Evolutionary conservation across 2,329 filamentous ascomycete genomes (phyloP).

Genomic region (Daldinia sp.): DNA sequence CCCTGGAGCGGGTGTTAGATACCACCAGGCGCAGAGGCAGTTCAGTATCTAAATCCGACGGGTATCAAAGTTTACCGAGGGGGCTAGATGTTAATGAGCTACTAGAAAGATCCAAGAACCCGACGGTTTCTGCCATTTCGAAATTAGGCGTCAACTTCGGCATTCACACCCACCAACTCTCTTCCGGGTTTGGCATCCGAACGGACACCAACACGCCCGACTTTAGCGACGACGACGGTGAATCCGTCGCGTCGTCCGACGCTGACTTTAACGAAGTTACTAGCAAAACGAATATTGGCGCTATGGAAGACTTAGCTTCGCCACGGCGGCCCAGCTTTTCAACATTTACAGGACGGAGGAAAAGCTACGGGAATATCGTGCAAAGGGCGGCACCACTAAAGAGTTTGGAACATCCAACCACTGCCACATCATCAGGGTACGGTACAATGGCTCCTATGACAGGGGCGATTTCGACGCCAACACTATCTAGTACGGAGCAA

Average conservation of each 20-base stretch:
- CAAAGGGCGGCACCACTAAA: slow-evolving; percentile 44
- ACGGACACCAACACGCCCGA: slow-evolving; percentile 27
- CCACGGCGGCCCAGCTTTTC: slow-evolving; percentile 42
- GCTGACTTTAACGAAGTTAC: slow-evolving; percentile 50
- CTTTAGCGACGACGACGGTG: slow-evolving; percentile 37
- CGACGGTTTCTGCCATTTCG: slow-evolving; percentile 59
- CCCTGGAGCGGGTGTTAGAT: slow-evolving; percentile 55
- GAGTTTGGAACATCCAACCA: slow-evolving; percentile 37
- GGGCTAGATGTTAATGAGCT: slow-evolving; percentile 65
- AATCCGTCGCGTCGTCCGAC: slow-evolving; percentile 38
- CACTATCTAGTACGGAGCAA: slow-evolving; percentile 13
- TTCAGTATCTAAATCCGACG: slow-evolving; percentile 53
- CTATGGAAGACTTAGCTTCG: slow-evolving; percentile 50
- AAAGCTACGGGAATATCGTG: slow-evolving; percentile 53
- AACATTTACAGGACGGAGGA: slow-evolving; percentile 44
- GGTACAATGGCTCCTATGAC: slow-evolving; percentile 38
- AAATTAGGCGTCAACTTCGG: slow-evolving; percentile 73
- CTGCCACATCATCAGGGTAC: slow-evolving; percentile 37
- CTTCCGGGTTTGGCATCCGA: slow-evolving; percentile 61
- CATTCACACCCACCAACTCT: slow-evolving; percentile 78
- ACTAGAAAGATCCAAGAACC: slow-evolving; percentile 67
- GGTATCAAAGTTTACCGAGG: slow-evolving; percentile 39
- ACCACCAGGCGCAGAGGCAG: slow-evolving; percentile 53
- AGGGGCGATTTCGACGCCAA: slow-evolving; percentile 12
- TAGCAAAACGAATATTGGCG: slow-evolving; percentile 53